Evolutionary conservation across 306 rosid genomes (phyloP), one percentile per base, ranked within the genome.

Genomic region (Ormosia semicastrata): DNA sequence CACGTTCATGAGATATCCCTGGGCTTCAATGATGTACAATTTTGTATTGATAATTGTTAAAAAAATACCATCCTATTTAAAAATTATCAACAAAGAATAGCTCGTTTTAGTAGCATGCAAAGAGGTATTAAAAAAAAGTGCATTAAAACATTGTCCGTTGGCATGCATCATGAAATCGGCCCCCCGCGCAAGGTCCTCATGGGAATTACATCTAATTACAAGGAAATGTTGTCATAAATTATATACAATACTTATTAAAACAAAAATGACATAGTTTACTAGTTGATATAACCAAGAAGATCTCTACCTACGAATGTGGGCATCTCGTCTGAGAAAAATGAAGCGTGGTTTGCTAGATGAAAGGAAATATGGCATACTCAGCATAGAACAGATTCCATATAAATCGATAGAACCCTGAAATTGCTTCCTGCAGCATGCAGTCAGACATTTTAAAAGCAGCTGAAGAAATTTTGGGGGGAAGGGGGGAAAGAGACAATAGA

Each of bases 381-480:
- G 92, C 87, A 72, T 92, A 89, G 77, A 90, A 92, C 44, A 88
- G 91, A 84, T 90, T 92, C 97, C 94, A 92, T 71, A 92, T 90
- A 74, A 92, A 92, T 60, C 92, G 86, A 71, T 90, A 92, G 86
- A 66, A 90, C 46, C 70, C 70, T 3, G 90, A 86, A 50, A 90
- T 88, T 76, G 92, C 94, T 84, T 87, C 97, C 97, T 92, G 94
- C 89, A 88, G 10, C 71, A 84, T 66, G 75, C 57, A 81, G 8
- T 40, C 58, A 62, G 76, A 77, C 24, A 43, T 59, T 66, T 12
- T n/a, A 53, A 37, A 53, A 33, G 36, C 49, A 73, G 50, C 34
- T 37, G 2, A 33, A 32, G 32, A 43, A 71, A 50, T 37, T 37
- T 37, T 37, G 24, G 24, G 24, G 24, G 24, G 1, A 24, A 1